phyloP scores from a whole-genome alignment of 2,329 filamentous ascomycete species.

The Fusarium sulawesiense region DNA sequence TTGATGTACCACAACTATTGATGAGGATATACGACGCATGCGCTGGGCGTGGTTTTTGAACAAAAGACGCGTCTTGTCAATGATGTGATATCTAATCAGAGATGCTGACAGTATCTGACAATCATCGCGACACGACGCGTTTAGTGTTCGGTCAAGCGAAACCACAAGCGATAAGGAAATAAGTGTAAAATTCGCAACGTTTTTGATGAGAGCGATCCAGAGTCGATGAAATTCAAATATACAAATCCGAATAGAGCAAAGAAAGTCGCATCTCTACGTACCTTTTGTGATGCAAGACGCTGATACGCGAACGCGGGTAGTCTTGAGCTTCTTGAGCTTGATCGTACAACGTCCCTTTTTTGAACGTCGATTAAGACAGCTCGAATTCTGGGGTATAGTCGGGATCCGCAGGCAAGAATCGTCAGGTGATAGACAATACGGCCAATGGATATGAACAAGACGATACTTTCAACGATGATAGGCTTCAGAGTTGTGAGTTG shows the following conservation, averaged over 20 bases:
- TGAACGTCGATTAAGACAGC: conserved; percentile 41
- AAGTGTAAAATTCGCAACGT: background rate
- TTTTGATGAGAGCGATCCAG: background rate
- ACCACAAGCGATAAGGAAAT: background rate
- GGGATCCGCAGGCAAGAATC: conserved; percentile 50
- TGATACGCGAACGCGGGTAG: conserved; percentile 35
- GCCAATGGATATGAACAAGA: conserved; percentile 61
- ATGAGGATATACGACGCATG: conserved; percentile 13
- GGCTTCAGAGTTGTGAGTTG: conserved; percentile 59
- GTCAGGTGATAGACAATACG: conserved; percentile 64
- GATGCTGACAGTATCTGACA: conserved; percentile 19
- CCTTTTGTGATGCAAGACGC: conserved; percentile 42
- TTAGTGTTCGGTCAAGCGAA: background rate
- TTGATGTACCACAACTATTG: conserved; percentile 11
- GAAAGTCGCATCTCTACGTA: conserved; percentile 38
- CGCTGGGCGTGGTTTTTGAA: conserved; percentile 9
- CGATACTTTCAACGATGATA: conserved; percentile 63
- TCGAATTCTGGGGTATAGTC: conserved; percentile 45
- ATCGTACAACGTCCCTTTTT: conserved; percentile 32
- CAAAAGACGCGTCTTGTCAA: conserved; percentile 22
- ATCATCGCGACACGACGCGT: conserved; percentile 26
- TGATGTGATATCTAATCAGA: conserved; percentile 1
- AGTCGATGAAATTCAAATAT: background rate
- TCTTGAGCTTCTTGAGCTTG: conserved; percentile 37
- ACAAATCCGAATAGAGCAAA: background rate